Evolutionary conservation across 2,329 filamentous ascomycete species (phyloP).

Genomic region (Xylaria sp.): DNA sequence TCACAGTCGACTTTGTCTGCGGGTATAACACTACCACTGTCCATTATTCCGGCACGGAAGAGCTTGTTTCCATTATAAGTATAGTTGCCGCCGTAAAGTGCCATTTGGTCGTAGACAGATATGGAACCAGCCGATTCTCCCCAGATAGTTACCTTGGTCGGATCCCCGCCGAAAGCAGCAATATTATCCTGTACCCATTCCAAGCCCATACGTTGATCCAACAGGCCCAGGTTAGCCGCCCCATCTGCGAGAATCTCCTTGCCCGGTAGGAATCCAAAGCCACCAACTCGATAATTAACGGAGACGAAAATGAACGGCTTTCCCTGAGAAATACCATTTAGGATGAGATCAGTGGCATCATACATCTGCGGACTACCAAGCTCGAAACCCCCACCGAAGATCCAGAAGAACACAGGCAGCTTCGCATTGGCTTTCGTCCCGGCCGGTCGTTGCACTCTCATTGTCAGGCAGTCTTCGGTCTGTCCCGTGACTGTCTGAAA

Average conservation of each 20-base stretch:
- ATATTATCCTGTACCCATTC: slow-evolving; percentile 85
- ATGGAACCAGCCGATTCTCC: slow-evolving; percentile 79
- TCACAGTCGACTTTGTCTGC: slow-evolving; percentile 71
- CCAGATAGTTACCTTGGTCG: slow-evolving; percentile 82
- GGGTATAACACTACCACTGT: slow-evolving; percentile 73
- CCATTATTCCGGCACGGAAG: slow-evolving; percentile 83
- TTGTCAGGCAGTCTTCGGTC: slow-evolving; percentile 72
- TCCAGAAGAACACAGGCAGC: slow-evolving; percentile 76
- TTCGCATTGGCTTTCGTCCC: slow-evolving; percentile 66
- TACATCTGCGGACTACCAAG: slow-evolving; percentile 60
- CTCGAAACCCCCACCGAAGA: slow-evolving; percentile 75
- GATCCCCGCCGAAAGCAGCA: slow-evolving; percentile 80
- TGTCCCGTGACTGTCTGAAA: slow-evolving; percentile 66
- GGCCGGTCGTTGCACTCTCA: slow-evolving; percentile 69
- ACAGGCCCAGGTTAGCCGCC: slow-evolving; percentile 74
- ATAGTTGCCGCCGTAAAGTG: slow-evolving; percentile 76
- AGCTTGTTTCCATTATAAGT: slow-evolving; percentile 79
- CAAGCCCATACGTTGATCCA: slow-evolving; percentile 78
- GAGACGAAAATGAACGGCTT: slow-evolving; percentile 80
- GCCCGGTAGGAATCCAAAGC: slow-evolving; percentile 79
- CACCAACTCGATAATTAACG: slow-evolving; percentile 81
- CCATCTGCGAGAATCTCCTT: slow-evolving; percentile 75
- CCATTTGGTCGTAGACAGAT: slow-evolving; percentile 80
- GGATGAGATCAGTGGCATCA: slow-evolving; percentile 61
- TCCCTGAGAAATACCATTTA: slow-evolving; percentile 57